These are phyloP conservation scores for Lepidium africanum DNA, from an alignment of 345 rosid species.

Conservation along the genomic window DNA sequence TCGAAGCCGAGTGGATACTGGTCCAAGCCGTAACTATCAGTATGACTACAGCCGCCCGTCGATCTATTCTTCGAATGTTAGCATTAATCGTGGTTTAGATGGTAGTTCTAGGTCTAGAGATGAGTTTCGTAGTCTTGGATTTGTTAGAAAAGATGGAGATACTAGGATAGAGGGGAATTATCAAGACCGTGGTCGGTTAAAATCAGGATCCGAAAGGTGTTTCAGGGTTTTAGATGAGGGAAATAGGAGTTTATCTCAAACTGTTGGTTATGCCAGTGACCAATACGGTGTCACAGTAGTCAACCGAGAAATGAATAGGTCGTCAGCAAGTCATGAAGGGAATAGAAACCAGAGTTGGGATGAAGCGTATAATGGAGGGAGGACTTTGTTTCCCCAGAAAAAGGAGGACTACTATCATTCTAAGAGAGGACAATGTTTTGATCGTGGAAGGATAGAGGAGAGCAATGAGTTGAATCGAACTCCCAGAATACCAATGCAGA, in stretches of 20 bases:
- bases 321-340: conserved; percentile 23
- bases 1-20: conserved; percentile 9
- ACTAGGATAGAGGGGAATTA: conserved; percentile 22
- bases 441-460: conserved; percentile 45
- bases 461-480: conserved; percentile 39
- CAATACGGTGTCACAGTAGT: conserved; percentile 19
- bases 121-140: conserved; percentile 28
- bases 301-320: conserved; percentile 22
- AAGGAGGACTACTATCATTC: conserved; percentile 36
- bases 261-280: conserved; percentile 27
- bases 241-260: conserved; percentile 27
- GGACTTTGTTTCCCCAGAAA: conserved; percentile 20
- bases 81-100: conserved; percentile 38
- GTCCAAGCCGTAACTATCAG: conserved; percentile 26
- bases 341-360: conserved; percentile 36
- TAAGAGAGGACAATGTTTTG: conserved; percentile 34
- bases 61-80: conserved; percentile 23
- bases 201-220: conserved; percentile 33
- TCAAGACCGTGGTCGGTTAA: conserved; percentile 28
- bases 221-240: conserved; percentile 31
- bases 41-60: conserved; percentile 33
- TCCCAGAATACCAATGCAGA: conserved; percentile 56
- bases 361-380: conserved; percentile 25
- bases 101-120: conserved; percentile 43
- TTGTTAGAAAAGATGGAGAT: conserved; percentile 31